These are phyloP conservation scores for Mortierella sp. DNA, from an alignment of 371 early-diverging fungal genomes.

Conservation along the genomic window DNA sequence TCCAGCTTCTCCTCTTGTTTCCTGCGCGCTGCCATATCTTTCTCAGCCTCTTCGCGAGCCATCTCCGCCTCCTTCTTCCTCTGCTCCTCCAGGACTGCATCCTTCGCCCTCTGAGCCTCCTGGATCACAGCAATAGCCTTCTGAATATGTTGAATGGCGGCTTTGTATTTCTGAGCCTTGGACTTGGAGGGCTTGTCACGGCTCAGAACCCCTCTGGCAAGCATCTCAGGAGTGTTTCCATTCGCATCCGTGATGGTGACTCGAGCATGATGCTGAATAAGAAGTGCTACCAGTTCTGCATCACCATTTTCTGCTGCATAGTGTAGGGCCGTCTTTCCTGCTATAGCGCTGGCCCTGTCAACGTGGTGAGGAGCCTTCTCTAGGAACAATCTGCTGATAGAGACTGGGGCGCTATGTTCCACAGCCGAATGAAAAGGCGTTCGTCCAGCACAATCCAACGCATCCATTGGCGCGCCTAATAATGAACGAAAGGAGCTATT, in stretches of 20 bases:
- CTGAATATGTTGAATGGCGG: constrained; percentile 41
- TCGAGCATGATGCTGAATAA: constrained; percentile 51
- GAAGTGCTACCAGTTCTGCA: constrained; percentile 43
- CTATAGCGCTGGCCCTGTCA: constrained; percentile 20
- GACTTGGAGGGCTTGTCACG: constrained; percentile 45
- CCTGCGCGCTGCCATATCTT: constrained; percentile 49
- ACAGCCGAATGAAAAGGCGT: constrained; percentile 52
- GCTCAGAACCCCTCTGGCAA: constrained; percentile 49
- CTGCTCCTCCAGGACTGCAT: constrained; percentile 46
- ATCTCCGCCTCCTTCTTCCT: constrained; percentile 41
- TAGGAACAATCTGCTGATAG: constrained; percentile 32
- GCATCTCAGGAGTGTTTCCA: constrained; percentile 54
- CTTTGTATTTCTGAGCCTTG: constrained; percentile 35
- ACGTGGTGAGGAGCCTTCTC: constrained; percentile 39
- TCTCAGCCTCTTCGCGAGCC: constrained; percentile 55
- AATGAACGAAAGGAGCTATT: neutral
- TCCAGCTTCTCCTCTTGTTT: constrained; percentile 60
- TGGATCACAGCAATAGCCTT: constrained; percentile 45
- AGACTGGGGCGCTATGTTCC: constrained; percentile 18
- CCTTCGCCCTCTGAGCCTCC: constrained; percentile 47
- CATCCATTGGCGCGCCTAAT: constrained; percentile 45
- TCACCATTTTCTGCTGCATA: constrained; percentile 52
- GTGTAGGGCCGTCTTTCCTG: constrained; percentile 51
- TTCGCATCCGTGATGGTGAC: constrained; percentile 27
- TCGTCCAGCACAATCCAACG: constrained; percentile 42